Evolutionary conservation across 345 rosid genomes (phyloP).

Genomic region (Stellera chamaejasme): DNA sequence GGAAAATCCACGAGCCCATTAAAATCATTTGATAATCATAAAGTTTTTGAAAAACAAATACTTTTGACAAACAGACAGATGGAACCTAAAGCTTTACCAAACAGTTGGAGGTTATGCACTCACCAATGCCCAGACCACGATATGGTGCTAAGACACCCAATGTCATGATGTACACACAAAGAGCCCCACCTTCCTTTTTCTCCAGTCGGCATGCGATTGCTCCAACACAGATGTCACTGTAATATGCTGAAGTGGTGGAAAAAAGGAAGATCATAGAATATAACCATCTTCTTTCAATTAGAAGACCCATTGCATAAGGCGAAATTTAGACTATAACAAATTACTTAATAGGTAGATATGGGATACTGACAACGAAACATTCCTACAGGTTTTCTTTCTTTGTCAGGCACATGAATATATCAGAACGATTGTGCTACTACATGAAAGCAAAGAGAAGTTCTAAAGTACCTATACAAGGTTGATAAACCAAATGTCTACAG

Average conservation of each 20-base stretch:
- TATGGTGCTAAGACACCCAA: constrained; percentile 95
- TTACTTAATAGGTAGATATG: background rate
- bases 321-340: background rate
- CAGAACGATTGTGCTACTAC: too few species aligned
- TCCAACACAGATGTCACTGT: constrained; percentile 91
- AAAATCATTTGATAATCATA: background rate
- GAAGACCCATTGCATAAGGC: constrained; percentile 1
- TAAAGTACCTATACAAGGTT: too few species aligned
- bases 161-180: constrained; percentile 91
- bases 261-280: constrained; percentile 8
- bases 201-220: constrained; percentile 94
- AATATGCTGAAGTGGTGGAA: constrained; percentile 53
- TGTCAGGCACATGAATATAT: too few species aligned
- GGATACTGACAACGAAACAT: background rate
- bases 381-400: too few species aligned
- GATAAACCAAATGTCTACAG: too few species aligned
- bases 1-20: too few species aligned
- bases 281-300: background rate
- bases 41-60: background rate
- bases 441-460: too few species aligned
- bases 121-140: constrained; percentile 91
- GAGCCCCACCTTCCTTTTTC: constrained; percentile 73
- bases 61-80: background rate
- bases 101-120: constrained; percentile 19
- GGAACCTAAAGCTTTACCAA: constrained; percentile 1